phyloP scores from a whole-genome alignment of 352 stramenopile species.

The Pythium phragmiticola region DNA sequence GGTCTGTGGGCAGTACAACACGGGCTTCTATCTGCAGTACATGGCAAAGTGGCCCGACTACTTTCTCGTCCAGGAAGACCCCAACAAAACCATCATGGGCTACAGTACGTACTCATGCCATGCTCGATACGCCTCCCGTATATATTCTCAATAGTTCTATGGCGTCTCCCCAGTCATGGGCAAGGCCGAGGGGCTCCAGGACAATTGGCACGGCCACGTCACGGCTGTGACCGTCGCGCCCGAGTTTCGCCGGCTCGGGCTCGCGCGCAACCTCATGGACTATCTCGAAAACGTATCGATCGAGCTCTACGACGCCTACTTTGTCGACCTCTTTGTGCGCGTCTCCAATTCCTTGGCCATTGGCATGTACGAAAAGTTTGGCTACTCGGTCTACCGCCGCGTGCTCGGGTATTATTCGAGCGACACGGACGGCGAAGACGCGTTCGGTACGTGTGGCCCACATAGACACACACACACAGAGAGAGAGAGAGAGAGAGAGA shows the following conservation, averaged over 20 bases:
- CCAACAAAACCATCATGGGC: slow-evolving; percentile 94
- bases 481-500: neutral
- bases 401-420: slow-evolving; percentile 93
- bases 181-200: slow-evolving; percentile 93
- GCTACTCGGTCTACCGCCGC: slow-evolving; percentile 90
- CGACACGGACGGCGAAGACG: slow-evolving; percentile 78
- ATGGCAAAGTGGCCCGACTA: slow-evolving; percentile 97
- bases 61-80: slow-evolving; percentile 94
- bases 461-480: no score
- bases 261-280: slow-evolving; percentile 94
- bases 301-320: slow-evolving; percentile 93
- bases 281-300: slow-evolving; percentile 89
- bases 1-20: slow-evolving; percentile 88
- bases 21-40: slow-evolving; percentile 97
- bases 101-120: slow-evolving; percentile 58
- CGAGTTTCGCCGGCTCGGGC: slow-evolving; percentile 90
- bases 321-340: slow-evolving; percentile 99
- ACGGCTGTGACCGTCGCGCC: slow-evolving; percentile 97
- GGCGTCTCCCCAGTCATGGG: slow-evolving; percentile 80
- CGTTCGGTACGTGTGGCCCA: slow-evolving; percentile 63
- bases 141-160: neutral
- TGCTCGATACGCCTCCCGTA: slow-evolving; percentile 3
- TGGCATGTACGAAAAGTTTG: slow-evolving; percentile 92
- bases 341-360: slow-evolving; percentile 94
- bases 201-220: slow-evolving; percentile 98